A percentile compares a stretch with the other conserved stretches of the same genome.
phyloP scores from a whole-genome alignment of 441 rosid genomes.

The Breynia disticha region DNA sequence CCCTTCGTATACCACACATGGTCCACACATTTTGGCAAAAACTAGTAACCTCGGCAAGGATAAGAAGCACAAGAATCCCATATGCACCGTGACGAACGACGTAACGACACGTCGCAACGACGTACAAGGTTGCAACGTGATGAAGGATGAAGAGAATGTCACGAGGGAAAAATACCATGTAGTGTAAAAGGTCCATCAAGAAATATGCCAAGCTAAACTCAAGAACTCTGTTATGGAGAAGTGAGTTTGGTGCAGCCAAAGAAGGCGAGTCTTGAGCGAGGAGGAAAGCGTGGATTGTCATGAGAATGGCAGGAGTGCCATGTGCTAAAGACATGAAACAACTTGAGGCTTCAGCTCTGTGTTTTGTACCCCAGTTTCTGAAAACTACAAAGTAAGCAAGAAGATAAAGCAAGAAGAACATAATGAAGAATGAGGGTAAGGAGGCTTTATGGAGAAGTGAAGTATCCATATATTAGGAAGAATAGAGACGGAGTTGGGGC shows the following conservation, averaged over 20 bases:
- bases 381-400: constrained; percentile 39
- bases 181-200: constrained; percentile 62
- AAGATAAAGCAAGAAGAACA: constrained; percentile 38
- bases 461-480: not conserved
- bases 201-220: constrained; percentile 77
- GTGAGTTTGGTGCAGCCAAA: constrained; percentile 51
- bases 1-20: constrained; percentile 32
- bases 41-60: constrained; percentile 72
- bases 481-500: no score
- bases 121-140: constrained; percentile 70
- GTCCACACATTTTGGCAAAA: constrained; percentile 67
- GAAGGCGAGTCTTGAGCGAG: constrained; percentile 10
- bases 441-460: constrained; percentile 3
- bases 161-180: constrained; percentile 46
- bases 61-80: constrained; percentile 45
- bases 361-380: constrained; percentile 45
- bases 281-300: constrained; percentile 32
- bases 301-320: constrained; percentile 65
- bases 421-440: constrained; percentile 31
- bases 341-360: constrained; percentile 58
- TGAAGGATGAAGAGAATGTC: constrained; percentile 71
- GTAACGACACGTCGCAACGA: constrained; percentile 54
- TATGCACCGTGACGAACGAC: constrained; percentile 47
- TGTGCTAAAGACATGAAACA: constrained; percentile 63
- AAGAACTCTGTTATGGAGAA: constrained; percentile 37